Evolutionary conservation across 2,329 filamentous ascomycete species (phyloP), one percentile per base, ranked within the genome.

Genomic region (Didymella lethalis): DNA sequence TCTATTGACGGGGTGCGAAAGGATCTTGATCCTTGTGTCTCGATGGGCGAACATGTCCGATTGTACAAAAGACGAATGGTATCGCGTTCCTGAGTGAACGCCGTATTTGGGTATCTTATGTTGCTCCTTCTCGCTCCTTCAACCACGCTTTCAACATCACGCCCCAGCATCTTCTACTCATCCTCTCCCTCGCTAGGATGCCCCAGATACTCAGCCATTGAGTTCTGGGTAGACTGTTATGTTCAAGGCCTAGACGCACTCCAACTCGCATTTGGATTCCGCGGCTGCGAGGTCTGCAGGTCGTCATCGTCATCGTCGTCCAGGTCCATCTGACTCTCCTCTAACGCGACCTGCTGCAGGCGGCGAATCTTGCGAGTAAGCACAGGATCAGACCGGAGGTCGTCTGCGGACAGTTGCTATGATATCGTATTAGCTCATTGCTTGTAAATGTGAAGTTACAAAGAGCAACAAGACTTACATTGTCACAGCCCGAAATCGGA

Each of bases 401-500:
- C 74, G 10, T 62, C 38, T 2, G 47, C 48, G 14, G 70, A 71
- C 14, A 79, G 66, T 58, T 71, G 69, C 75, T 78, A 50, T 34
- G 18, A 7, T 2, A 2, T 7, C 1, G 7, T n/a, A 34, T 34
- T 16, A 34, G 32, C 32, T 16, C 14, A 5, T n/a, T 16, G 16
- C 4, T 34, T 8, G 5, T n/a, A 4, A 1, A 16, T 16, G 10
- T 11, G 32, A n/a, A 16, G 16, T 12, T 4, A 31, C 3, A 31
- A 31, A 29, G 28, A 11, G 31, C 12, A 34, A 5, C 4, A 16
- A 20, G 5, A 56, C 71, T 11, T 67, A 77, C 75, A 79, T 84
- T 78, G 48, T 80, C 79, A 71, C 90, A 93, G 1, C 90, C 89
- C 2, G 84, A 78, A 57, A 87, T 83, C 0, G 90, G 90, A 71